These are phyloP conservation scores for Paecilomyces formosus DNA, from an alignment of 2,329 filamentous ascomycete genomes.

Conservation along the genomic window DNA sequence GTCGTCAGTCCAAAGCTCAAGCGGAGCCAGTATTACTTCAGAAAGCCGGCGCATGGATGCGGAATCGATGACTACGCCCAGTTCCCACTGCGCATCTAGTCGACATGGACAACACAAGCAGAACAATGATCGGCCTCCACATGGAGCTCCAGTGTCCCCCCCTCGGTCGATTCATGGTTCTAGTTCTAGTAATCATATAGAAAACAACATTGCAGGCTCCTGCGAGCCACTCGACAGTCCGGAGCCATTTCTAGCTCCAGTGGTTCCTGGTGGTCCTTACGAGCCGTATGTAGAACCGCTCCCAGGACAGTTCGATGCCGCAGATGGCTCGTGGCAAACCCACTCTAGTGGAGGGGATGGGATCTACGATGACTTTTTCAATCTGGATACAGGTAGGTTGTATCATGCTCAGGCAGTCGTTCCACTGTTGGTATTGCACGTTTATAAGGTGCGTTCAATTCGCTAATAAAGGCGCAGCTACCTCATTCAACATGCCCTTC, in stretches of 20 bases:
- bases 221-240: conserved; percentile 4
- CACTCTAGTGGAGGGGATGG: conserved; percentile 10
- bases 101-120: conserved; percentile 4
- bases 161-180: conserved; percentile 17
- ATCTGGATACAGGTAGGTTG: conserved; percentile 46
- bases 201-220: background rate
- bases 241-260: conserved; percentile 21
- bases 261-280: conserved; percentile 23
- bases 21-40: background rate
- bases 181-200: conserved; percentile 12
- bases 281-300: conserved; percentile 25
- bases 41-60: background rate
- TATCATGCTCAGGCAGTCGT: background rate
- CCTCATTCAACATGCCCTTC: conserved; percentile 59
- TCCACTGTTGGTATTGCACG: background rate
- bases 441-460: background rate
- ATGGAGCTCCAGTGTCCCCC: conserved; percentile 20
- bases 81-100: background rate
- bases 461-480: conserved; percentile 31
- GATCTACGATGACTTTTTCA: conserved; percentile 48
- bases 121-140: conserved; percentile 4
- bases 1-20: conserved; percentile 2
- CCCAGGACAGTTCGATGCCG: conserved; percentile 25
- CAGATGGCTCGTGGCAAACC: conserved; percentile 21
- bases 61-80: conserved; percentile 1